Percentiles rank a stretch among this genome's conserved stretches.
These are phyloP conservation scores for Corinectria fuckeliana DNA, from an alignment of 2,329 filamentous ascomycete species.

Conservation along the genomic window DNA sequence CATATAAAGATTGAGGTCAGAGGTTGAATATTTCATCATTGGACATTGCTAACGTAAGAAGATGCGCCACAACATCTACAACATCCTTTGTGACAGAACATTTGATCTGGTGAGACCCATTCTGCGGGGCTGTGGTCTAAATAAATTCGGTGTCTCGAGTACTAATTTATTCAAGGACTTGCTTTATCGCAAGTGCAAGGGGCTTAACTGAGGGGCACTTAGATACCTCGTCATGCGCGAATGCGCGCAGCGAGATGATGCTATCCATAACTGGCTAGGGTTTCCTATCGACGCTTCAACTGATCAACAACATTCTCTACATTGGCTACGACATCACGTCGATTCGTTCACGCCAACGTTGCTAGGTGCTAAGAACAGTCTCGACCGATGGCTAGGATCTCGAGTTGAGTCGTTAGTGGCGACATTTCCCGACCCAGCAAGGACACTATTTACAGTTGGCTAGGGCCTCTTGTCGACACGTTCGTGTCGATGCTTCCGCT, in stretches of 20 bases:
- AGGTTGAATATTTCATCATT: neutral
- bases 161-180: neutral
- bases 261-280: neutral
- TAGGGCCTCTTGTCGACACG: too few relatives aligned
- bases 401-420: too few relatives aligned
- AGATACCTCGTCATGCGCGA: neutral
- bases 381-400: too few relatives aligned
- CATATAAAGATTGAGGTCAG: neutral
- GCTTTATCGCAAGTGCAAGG: neutral
- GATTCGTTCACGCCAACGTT: too few relatives aligned
- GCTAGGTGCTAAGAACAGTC: too few relatives aligned
- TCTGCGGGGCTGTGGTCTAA: neutral
- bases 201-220: neutral
- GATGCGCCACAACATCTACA: neutral
- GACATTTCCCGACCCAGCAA: too few relatives aligned
- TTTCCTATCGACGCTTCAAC: neutral
- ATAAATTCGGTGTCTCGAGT: neutral
- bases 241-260: neutral
- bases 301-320: neutral
- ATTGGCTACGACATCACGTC: too few relatives aligned
- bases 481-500: too few relatives aligned
- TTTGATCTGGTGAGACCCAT: neutral
- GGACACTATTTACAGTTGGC: too few relatives aligned
- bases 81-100: neutral
- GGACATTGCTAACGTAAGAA: neutral